Base-by-base conservation (phyloP, 2,329 filamentous ascomycete genomes). In the Clonostachys chloroleuca region DNA sequence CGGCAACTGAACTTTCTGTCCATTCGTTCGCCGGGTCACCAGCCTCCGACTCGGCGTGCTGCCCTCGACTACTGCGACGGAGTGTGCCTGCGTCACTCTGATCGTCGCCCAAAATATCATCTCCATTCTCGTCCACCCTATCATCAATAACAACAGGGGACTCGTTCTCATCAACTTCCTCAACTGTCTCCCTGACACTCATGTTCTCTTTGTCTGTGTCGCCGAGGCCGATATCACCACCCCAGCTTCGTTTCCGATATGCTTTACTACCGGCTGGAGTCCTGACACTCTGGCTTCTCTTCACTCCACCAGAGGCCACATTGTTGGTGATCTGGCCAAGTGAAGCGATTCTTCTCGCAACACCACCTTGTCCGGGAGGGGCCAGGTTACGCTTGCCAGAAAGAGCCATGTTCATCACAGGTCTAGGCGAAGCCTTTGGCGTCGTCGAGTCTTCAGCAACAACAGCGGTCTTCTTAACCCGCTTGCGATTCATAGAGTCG, bases 311-410 rank as follows among this genome's bases (percentile, higher is more conserved):
- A 8, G 68, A 70, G 6, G 83, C 73, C 34, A 81, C 74, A 59
- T 94, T 92, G 62, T 86, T 84, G 46, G 83, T 89, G 56, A 97
- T 95, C 67, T 96, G 89, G 62, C 87, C 95, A 35, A 97, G 80
- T 44, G 90, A 96, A 49, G 95, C 80, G 58, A 97, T 96, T 43
- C 94, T 84, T 39, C 92, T 80, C 61, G 83, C 78, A 61, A 84
- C 75, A 58, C 80, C 71, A 16, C 73, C 70, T 43, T 77, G 67
- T 16, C 68, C 73, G 2, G 80, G 64, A 47, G 58, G 65, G 46
- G 60, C 68, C 44, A 66, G 70, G 58, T 60, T 79, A 52, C 75
- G 66, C 64, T 76, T 74, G 56, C 79, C 68, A 5, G 71, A 68
- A 51, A 84, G 70, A 3, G 78, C 77, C 60, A 83, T 74, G 55